These are phyloP conservation scores for Spergularia azorica DNA, from an alignment of 179 eudicot species.

Conservation along the genomic window DNA sequence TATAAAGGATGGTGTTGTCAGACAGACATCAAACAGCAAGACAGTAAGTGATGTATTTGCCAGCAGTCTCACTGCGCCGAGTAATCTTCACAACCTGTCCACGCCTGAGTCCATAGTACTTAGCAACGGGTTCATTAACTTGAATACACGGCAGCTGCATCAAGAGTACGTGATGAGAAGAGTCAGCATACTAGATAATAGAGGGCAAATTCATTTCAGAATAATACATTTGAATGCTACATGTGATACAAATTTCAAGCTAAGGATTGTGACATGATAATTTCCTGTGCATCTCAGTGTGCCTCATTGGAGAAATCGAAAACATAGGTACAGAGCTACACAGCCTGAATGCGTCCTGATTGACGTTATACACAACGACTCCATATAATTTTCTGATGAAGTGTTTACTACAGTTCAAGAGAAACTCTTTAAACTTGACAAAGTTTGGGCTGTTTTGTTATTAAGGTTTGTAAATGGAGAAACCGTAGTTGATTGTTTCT, in stretches of 20 bases:
- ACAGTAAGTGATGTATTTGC: conserved; percentile 61
- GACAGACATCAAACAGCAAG: conserved; percentile 37
- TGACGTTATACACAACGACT: too few relatives aligned
- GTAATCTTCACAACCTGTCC: conserved; percentile 76
- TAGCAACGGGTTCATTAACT: conserved; percentile 62
- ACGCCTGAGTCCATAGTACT: conserved; percentile 63
- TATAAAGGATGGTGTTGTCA: background rate
- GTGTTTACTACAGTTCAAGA: background rate
- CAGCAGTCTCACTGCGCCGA: conserved; percentile 80
- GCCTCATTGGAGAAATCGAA: background rate
- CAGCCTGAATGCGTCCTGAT: too few relatives aligned
- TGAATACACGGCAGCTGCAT: conserved; percentile 71
- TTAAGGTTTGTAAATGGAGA: background rate
- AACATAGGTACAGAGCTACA: background rate
- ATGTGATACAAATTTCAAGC: background rate
- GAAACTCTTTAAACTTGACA: background rate
- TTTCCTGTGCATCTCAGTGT: too few relatives aligned
- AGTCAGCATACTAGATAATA: background rate
- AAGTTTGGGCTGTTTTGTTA: background rate
- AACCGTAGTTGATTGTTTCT: background rate
- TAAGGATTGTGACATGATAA: too few relatives aligned
- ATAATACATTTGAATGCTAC: background rate
- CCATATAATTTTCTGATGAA: too few relatives aligned
- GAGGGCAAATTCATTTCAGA: background rate
- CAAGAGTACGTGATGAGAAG: background rate